A percentile compares a stretch with the other conserved stretches of the same genome.
Evolutionary conservation across 2,329 filamentous ascomycete genomes (phyloP).

Genomic region (Anthostomella pinea): DNA sequence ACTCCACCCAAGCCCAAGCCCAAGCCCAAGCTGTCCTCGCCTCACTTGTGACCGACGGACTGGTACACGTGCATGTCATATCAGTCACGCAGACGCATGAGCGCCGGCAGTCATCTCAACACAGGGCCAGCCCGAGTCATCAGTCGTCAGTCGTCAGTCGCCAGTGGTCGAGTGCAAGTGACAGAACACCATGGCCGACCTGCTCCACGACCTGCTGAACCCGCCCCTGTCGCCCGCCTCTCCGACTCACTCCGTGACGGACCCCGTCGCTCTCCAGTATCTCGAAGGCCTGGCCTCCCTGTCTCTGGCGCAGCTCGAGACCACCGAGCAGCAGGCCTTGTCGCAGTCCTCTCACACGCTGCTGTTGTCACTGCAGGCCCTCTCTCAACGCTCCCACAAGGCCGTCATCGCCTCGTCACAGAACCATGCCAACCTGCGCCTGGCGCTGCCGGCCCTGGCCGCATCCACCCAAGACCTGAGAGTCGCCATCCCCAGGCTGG

Average conservation of each 20-base stretch:
- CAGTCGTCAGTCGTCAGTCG: no score
- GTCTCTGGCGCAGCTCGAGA: constrained; percentile 67
- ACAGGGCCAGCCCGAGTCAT: no score
- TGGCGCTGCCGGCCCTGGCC: constrained; percentile 69
- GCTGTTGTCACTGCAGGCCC: constrained; percentile 76
- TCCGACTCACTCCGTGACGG: constrained; percentile 40
- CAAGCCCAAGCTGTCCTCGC: no score
- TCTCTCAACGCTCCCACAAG: constrained; percentile 87
- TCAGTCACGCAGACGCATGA: no score
- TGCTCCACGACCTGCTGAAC: constrained; percentile 70
- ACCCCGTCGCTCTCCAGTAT: constrained; percentile 64
- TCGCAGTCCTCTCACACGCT: constrained; percentile 77
- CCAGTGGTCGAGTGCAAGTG: no score
- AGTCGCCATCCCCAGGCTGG: constrained; percentile 72
- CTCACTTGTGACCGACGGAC: no score
- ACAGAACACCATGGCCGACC: constrained; percentile 57
- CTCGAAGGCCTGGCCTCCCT: constrained; percentile 75
- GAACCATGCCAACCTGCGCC: constrained; percentile 69
- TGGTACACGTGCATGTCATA: no score
- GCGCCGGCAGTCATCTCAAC: no score
- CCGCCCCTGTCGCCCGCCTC: constrained; percentile 54
- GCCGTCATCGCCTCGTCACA: constrained; percentile 77
- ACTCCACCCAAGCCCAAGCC: no score
- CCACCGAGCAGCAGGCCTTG: constrained; percentile 76
- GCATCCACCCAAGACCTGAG: constrained; percentile 65